Evolutionary conservation across 768 basidiomycete genomes (phyloP), one percentile per base, ranked within the genome.

Genomic region (Boletus speciosus): DNA sequence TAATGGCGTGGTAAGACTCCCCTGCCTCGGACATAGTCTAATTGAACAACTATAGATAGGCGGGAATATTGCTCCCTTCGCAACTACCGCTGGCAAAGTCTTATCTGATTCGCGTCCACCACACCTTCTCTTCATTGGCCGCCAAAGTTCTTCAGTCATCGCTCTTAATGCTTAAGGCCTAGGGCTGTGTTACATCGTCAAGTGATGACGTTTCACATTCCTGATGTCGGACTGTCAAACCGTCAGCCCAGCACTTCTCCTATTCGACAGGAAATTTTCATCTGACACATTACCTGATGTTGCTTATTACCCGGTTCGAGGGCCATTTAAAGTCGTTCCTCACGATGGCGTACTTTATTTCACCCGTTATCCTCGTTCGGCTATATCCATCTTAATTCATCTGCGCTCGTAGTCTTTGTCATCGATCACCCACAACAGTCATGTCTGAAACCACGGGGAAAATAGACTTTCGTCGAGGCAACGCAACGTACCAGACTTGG

Each of bases 401-500:
- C 42, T 6, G 15, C 5, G 42, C 9, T 27, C 15, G 12, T 23
- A 19, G 6, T 5, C 23, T 34, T 45, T 1, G 7, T 32, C 44
- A 14, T 15, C 6, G 19, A n/a, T 19, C 39, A 14, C 14, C n/a
- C 35, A 44, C 45, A 2, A 16, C 12, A 14, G 10, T 12, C 2
- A 67, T 69, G 66, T 19, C 55, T 37, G 68, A 59, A 47, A 61
- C 11, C 29, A 67, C 61, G 0, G 68, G 66, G 0, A 63, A 56
- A 21, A 40, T 66, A 7, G 56, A 61, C 36, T 68, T 68, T 46
- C 44, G 27, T n/a, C 45, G 52, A 14, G 63, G 57, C 27, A 27
- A 10, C 8, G 51, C 67, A 49, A 59, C 62, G 1, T 75, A 71
- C 65, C 59, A 74, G 58, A 80, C 79, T 10, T 78, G 73, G 72